Evolutionary conservation across 345 rosid genomes (phyloP).

Genomic region (Excoecaria cochinchinensis): DNA sequence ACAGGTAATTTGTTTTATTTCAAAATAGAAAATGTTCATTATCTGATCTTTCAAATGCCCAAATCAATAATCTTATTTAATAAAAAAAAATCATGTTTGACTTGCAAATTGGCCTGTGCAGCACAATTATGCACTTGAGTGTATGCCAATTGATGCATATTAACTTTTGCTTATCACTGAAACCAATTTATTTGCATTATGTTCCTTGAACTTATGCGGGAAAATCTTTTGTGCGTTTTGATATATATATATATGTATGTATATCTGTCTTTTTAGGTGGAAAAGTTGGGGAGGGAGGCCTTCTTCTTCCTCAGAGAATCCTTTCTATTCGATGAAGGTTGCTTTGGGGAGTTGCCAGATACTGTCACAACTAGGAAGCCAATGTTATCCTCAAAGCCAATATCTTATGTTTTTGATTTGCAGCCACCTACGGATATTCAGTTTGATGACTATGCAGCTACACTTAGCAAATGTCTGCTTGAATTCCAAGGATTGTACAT

Average conservation of each 20-base stretch:
- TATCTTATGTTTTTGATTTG: slow-evolving; percentile 67
- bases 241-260: not conserved
- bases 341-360: slow-evolving; percentile 59
- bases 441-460: slow-evolving; percentile 47
- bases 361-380: slow-evolving; percentile 40
- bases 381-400: slow-evolving; percentile 54
- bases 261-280: slow-evolving; percentile 49
- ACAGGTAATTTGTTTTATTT: slow-evolving; percentile 46
- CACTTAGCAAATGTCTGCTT: slow-evolving; percentile 36
- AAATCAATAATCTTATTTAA: not conserved
- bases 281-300: slow-evolving; percentile 68
- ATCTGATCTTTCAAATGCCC: not conserved
- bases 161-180: too few species aligned
- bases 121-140: not conserved
- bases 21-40: not conserved
- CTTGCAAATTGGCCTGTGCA: not conserved
- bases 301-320: slow-evolving; percentile 81
- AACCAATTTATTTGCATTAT: not conserved
- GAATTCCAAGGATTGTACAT: not conserved
- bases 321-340: slow-evolving; percentile 58
- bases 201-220: not conserved
- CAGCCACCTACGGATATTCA: slow-evolving; percentile 57
- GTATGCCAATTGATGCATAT: too few species aligned
- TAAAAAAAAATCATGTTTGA: not conserved
- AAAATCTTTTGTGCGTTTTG: too few species aligned